Conservation (phyloP, 768 basidiomycete genomes). For the Chiua virens region DNA sequence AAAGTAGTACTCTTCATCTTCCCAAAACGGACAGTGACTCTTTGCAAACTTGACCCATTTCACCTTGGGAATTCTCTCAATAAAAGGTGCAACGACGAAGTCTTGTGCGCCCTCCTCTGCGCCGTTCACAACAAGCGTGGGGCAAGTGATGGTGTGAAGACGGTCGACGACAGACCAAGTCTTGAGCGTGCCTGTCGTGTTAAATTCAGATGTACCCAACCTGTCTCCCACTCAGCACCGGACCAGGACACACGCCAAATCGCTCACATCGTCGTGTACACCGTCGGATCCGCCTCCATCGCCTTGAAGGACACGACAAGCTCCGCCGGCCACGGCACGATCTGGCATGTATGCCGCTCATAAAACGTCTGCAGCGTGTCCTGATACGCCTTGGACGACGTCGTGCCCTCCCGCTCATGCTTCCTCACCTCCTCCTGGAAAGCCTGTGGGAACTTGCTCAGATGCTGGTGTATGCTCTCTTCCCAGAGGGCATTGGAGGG, state of each 20-base stretch:
- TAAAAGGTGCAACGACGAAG: constrained; percentile 30
- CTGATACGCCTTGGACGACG: constrained; percentile 31
- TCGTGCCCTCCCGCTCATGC: constrained; percentile 34
- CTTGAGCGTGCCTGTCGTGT: constrained; percentile 39
- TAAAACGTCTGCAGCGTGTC: constrained; percentile 28
- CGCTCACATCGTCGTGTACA: constrained; percentile 34
- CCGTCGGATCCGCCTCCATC: constrained; percentile 31
- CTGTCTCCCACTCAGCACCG: neutral
- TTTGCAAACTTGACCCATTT: constrained; percentile 36
- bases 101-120: constrained; percentile 37
- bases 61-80: constrained; percentile 30
- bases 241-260: too few species aligned
- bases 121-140: constrained; percentile 40
- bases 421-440: constrained; percentile 24
- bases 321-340: constrained; percentile 34
- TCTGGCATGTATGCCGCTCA: constrained; percentile 32
- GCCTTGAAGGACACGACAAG: constrained; percentile 23
- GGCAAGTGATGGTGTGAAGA: constrained; percentile 37
- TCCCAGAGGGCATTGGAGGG: constrained; percentile 28
- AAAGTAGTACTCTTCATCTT: constrained; percentile 24
- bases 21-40: constrained; percentile 24
- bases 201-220: constrained; percentile 30
- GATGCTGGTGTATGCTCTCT: constrained; percentile 18
- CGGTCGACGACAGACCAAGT: constrained; percentile 46
- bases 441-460: constrained; percentile 28